Percentiles rank a stretch among this genome's conserved stretches.
Evolutionary conservation across 2,329 filamentous ascomycete genomes (phyloP).

Genomic region (Aspergillus glaucus): DNA sequence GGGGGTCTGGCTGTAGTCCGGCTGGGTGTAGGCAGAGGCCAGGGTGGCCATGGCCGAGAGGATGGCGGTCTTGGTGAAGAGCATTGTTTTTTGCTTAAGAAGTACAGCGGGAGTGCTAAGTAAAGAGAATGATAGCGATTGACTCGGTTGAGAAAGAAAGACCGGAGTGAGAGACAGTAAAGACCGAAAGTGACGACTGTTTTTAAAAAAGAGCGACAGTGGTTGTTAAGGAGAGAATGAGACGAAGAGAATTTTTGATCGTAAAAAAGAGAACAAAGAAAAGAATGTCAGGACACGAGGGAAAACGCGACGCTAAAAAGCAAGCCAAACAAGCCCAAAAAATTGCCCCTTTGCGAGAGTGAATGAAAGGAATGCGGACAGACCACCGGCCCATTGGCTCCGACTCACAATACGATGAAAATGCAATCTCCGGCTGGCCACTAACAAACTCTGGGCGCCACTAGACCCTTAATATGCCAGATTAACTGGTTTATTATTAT

Average conservation of each 20-base stretch:
- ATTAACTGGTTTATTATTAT: neutral
- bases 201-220: no score
- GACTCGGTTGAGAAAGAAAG: neutral
- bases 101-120: neutral
- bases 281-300: no score
- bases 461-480: neutral
- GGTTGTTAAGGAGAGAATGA: no score
- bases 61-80: constrained; percentile 31
- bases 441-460: neutral
- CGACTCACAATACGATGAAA: neutral
- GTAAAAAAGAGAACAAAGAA: no score
- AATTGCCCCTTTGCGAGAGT: neutral
- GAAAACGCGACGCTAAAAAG: neutral
- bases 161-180: neutral
- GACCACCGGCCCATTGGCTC: neutral
- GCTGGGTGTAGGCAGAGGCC: constrained; percentile 31
- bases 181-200: neutral
- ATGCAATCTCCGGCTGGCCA: neutral
- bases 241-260: no score
- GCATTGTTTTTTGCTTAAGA: constrained; percentile 24
- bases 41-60: constrained; percentile 34
- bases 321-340: neutral
- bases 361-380: neutral
- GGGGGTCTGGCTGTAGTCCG: constrained; percentile 30
- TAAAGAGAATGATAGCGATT: neutral